A percentile compares a stretch with the other conserved stretches of the same genome.
phyloP scores from a whole-genome alignment of 225 moss, liverwort and hornwort genomes.

The Climacium dendroides region DNA sequence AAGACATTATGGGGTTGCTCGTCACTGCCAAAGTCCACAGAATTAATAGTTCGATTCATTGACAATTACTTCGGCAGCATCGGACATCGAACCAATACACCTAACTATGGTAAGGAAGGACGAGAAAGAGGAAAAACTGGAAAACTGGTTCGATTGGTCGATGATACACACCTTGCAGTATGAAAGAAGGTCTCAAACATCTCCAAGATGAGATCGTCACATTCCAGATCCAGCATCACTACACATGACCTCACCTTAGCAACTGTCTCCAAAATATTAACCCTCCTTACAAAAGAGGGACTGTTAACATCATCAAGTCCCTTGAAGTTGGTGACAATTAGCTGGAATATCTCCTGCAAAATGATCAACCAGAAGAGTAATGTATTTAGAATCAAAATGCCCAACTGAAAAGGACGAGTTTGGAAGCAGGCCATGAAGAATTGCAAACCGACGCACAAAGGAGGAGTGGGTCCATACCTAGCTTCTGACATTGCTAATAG shows the following conservation, averaged over 20 bases:
- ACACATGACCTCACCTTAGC: conserved; percentile 89
- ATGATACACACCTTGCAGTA: conserved; percentile 57
- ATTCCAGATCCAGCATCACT: conserved; percentile 90
- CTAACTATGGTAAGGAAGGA: background rate
- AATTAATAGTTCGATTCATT: background rate
- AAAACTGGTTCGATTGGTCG: background rate
- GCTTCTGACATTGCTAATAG: background rate
- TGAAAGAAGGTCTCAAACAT: conserved; percentile 91
- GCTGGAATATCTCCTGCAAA: conserved; percentile 74
- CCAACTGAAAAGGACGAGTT: background rate
- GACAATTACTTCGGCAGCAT: background rate
- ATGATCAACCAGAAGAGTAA: background rate
- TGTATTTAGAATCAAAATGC: background rate
- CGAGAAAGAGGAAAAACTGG: background rate
- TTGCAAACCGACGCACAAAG: background rate
- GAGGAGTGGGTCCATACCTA: background rate
- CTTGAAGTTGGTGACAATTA: conserved; percentile 71
- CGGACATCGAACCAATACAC: background rate
- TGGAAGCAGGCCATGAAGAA: background rate
- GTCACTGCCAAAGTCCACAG: conserved; percentile 47
- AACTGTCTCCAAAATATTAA: conserved; percentile 82
- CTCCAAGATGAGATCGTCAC: conserved; percentile 86
- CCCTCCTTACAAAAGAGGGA: conserved; percentile 76
- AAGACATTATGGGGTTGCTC: conserved; percentile 95
- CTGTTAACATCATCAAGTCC: conserved; percentile 81